phyloP scores from a whole-genome alignment of 495 filamentous ascomycete genomes.

The Aspergillus ellipticus region DNA sequence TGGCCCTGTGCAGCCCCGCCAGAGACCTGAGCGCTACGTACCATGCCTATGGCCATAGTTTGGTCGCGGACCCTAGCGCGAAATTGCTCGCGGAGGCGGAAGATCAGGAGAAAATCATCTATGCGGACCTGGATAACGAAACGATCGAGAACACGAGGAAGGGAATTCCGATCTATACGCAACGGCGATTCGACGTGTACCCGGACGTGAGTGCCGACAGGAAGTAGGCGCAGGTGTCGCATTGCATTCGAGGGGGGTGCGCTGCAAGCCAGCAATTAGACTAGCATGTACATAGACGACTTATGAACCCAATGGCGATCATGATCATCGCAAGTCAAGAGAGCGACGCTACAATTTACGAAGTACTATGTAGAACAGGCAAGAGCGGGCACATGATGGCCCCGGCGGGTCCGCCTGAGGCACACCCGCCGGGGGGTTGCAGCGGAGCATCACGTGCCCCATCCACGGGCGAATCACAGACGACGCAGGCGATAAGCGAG shows the following conservation, averaged over 20 bases:
- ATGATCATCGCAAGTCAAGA: too few species aligned
- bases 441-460: not conserved
- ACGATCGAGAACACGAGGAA: constrained; percentile 73
- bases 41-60: constrained; percentile 86
- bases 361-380: too few species aligned
- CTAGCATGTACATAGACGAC: not conserved
- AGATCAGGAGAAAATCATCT: constrained; percentile 71
- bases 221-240: constrained; percentile 6
- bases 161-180: constrained; percentile 77
- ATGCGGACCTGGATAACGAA: constrained; percentile 67
- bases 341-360: too few species aligned
- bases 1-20: constrained; percentile 87
- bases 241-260: not conserved
- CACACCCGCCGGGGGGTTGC: not conserved
- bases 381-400: too few species aligned
- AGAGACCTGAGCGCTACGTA: constrained; percentile 75
- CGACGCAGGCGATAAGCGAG: constrained; percentile 37
- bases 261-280: not conserved
- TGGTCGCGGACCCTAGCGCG: constrained; percentile 89
- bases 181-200: constrained; percentile 95
- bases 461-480: constrained; percentile 26
- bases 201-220: constrained; percentile 66
- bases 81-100: constrained; percentile 68
- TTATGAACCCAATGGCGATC: too few species aligned
- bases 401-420: not conserved